phyloP scores from a whole-genome alignment of 208 protist genomes.

The Crithidia sp. region DNA sequence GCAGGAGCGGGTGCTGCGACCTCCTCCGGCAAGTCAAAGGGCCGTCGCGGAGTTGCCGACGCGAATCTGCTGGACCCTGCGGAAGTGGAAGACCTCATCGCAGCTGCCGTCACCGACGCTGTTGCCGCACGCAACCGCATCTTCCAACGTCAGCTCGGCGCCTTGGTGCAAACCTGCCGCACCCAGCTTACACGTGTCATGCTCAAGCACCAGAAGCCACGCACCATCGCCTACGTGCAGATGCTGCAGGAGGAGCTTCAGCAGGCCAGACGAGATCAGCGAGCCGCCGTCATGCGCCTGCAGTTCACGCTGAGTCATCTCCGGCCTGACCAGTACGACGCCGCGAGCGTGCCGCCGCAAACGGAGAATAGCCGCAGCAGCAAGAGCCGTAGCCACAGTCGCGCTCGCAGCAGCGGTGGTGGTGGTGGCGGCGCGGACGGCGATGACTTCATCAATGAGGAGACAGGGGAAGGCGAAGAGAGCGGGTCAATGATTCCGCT shows the following conservation, averaged over 20 bases:
- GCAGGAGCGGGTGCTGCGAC: not conserved
- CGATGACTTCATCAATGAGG: not conserved
- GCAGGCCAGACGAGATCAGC: slow-evolving; percentile 30
- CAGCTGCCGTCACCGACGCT: slow-evolving; percentile 20
- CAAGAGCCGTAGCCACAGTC: not conserved
- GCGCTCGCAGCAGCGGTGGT: not conserved
- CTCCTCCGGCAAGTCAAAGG: not conserved
- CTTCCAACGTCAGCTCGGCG: slow-evolving; percentile 18
- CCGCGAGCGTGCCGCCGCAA: slow-evolving; percentile 3
- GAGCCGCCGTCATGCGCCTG: slow-evolving; percentile 37
- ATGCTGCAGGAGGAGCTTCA: slow-evolving; percentile 44
- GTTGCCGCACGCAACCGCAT: slow-evolving; percentile 14
- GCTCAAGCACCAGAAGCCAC: slow-evolving; percentile 48
- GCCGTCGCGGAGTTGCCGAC: not conserved
- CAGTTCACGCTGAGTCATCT: slow-evolving; percentile 41
- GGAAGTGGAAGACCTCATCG: slow-evolving; percentile 7
- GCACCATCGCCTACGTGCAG: slow-evolving; percentile 40
- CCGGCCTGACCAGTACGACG: slow-evolving; percentile 32
- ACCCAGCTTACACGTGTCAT: slow-evolving; percentile 38
- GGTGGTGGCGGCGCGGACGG: not conserved
- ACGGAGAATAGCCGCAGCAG: not conserved
- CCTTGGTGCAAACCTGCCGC: slow-evolving; percentile 20
- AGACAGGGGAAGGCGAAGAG: not conserved
- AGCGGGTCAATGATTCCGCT: slow-evolving; percentile 4
- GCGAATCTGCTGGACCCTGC: not conserved